Evolutionary conservation across 2,329 filamentous ascomycete genomes (phyloP).

Genomic region (Colletotrichum graminicola): DNA sequence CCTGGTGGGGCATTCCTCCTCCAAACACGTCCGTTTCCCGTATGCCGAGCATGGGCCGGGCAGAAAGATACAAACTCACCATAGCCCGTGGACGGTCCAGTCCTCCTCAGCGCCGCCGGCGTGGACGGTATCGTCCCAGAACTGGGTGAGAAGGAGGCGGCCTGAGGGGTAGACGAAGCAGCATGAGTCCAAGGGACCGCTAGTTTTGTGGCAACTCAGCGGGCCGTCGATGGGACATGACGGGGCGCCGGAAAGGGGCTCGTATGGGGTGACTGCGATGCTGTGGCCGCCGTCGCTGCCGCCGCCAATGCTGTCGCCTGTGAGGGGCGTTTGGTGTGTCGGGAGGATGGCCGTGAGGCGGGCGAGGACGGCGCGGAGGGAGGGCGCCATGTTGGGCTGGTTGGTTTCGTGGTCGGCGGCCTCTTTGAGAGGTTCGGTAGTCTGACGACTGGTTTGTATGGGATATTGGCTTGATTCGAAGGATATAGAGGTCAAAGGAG

Average conservation of each 20-base stretch:
- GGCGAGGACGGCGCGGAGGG: constrained; percentile 19
- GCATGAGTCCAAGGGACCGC: constrained; percentile 53
- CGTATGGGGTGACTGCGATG: constrained; percentile 49
- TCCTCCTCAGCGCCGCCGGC: constrained; percentile 56
- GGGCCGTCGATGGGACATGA: constrained; percentile 58
- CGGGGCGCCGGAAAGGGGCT: constrained; percentile 52
- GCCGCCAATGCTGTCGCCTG: background rate
- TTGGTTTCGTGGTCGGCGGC: background rate
- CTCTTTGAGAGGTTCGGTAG: too few species aligned
- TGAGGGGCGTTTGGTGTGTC: constrained; percentile 13
- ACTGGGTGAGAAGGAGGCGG: constrained; percentile 57
- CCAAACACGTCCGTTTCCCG: background rate
- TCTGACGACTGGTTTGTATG: background rate
- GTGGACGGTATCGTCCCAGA: constrained; percentile 58
- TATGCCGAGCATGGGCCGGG: background rate
- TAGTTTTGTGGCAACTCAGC: constrained; percentile 56
- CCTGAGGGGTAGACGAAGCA: constrained; percentile 59
- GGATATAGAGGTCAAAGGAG: too few species aligned
- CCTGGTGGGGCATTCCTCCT: background rate
- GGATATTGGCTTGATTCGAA: too few species aligned
- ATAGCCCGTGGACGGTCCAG: constrained; percentile 60
- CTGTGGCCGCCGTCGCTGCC: background rate
- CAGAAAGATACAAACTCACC: constrained; percentile 47
- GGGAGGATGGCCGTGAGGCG: constrained; percentile 20
- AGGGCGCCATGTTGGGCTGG: constrained; percentile 15